These are phyloP conservation scores for Chamaecyparis obtusa DNA, from an alignment of 75 land plant species.

Conservation along the genomic window DNA sequence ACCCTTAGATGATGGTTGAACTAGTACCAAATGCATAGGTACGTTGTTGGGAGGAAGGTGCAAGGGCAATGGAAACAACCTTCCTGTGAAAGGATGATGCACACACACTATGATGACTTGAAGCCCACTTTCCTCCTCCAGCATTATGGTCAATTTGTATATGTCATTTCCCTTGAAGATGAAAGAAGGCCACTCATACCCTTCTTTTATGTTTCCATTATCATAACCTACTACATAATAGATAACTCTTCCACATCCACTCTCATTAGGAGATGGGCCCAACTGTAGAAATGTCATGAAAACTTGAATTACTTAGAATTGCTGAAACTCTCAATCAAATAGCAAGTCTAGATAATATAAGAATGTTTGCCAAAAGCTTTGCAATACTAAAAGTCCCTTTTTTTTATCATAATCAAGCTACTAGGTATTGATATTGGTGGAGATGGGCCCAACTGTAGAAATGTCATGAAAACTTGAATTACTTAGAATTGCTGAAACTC, in stretches of 20 bases:
- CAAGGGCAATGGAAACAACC: conserved; percentile 70
- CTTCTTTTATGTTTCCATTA: conserved; percentile 50
- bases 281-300: neutral
- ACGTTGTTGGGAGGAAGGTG: conserved; percentile 85
- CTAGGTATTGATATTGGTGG: conserved; percentile 28
- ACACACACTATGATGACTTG: conserved; percentile 56
- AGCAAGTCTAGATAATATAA: too few relatives aligned
- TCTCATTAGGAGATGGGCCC: neutral
- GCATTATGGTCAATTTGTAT: conserved; percentile 35
- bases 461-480: neutral
- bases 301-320: too few relatives aligned
- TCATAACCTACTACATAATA: conserved; percentile 65
- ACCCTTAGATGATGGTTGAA: conserved; percentile 53
- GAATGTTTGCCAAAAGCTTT: too few relatives aligned
- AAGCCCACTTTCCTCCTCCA: conserved; percentile 64
- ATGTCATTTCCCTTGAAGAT: conserved; percentile 61
- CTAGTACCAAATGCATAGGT: conserved; percentile 67
- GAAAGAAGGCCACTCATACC: conserved; percentile 31
- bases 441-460: neutral
- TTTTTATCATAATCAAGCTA: conserved; percentile 8
- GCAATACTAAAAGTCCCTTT: too few relatives aligned
- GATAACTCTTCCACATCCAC: conserved; percentile 40
- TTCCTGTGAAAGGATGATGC: conserved; percentile 50
- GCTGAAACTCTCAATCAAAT: too few relatives aligned
- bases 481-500: too few relatives aligned